Conservation (phyloP, 1,139 yeast genomes). For the Groenewaldozyma auringiensis region DNA sequence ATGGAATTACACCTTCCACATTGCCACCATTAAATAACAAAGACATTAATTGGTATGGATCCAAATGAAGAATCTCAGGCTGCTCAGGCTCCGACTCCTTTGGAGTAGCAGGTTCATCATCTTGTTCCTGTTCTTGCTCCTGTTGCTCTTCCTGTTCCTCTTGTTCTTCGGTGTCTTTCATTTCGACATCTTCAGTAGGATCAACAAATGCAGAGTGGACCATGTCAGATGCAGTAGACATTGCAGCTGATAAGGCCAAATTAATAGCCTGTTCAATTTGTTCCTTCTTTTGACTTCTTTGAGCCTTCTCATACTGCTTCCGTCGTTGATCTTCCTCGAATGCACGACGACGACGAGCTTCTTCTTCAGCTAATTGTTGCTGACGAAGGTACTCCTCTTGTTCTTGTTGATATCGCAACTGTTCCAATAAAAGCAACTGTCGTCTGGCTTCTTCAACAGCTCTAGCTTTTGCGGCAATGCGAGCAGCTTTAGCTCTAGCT, state of each 20-base stretch:
- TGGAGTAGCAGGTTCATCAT: neutral
- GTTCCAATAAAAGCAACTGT: neutral
- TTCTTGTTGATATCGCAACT: neutral
- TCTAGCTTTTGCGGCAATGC: neutral
- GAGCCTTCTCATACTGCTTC: slow-evolving; percentile 1
- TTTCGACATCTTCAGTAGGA: slow-evolving; percentile 4
- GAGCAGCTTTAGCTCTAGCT: neutral
- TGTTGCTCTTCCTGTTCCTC: neutral
- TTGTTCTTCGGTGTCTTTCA: neutral
- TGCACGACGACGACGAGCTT: neutral
- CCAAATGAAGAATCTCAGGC: neutral
- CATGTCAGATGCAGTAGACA: slow-evolving; percentile 1
- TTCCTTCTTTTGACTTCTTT: neutral
- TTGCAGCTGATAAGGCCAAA: neutral
- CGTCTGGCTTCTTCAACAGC: slow-evolving; percentile 4
- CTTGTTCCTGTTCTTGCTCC: neutral
- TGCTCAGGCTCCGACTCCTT: neutral
- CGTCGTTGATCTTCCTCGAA: neutral
- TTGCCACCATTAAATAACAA: neutral
- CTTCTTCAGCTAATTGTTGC: neutral
- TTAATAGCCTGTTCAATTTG: neutral
- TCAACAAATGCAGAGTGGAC: neutral
- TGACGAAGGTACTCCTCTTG: slow-evolving; percentile 1
- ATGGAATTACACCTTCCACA: neutral
- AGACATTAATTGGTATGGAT: neutral